Evolutionary conservation across 2,329 filamentous ascomycete genomes (phyloP), one percentile per base, ranked within the genome.

Genomic region (Ceratocystis alfenasii): DNA sequence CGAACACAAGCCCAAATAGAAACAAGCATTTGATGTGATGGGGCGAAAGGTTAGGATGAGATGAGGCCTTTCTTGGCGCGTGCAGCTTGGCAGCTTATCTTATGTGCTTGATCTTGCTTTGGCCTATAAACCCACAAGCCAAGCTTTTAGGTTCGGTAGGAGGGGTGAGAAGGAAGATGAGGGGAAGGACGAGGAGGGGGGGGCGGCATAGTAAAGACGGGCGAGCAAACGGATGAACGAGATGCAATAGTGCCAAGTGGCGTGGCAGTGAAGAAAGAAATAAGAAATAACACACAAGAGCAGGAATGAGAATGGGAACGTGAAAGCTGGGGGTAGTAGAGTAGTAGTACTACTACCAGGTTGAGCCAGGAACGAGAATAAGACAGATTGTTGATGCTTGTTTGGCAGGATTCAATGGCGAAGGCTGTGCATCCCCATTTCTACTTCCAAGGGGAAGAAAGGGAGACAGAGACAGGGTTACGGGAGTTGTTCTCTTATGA

Each of bases 81-180:
- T 62, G 60, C 41, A 46, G 60, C 60, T 33, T 61, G 59, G 59
- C n/a, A 61, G 33, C 33, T 61, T 28, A 15, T 12, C 33, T 28
- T 28, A 15, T 20, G 25, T 22, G 22, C 33, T 36, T 12, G 33
- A 12, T 36, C 33, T 36, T 36, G 33, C 33, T 36, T 36, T 36
- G 7, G 33, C 10, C 33, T 12, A 12, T 2, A n/a, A 53, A 53
- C 8, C 8, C 20, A 50, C 45, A 48, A 48, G 48, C 48, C 48
- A 53, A 53, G 48, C 48, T 53, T 53, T 53, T 10, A 53, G 48
- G 7, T 53, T 12, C 8, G 46, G 46, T 17, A 48, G 45, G 44
- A n/a, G 44, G n/a, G n/a, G 44, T 5, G 44, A 48, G 12, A 48
- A 48, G 46, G 46, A 22, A 50, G 15, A 8, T 50, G 2, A 20